Evolutionary conservation across 208 protist species (phyloP).

Genomic region (Trypanosoma melophagium): DNA sequence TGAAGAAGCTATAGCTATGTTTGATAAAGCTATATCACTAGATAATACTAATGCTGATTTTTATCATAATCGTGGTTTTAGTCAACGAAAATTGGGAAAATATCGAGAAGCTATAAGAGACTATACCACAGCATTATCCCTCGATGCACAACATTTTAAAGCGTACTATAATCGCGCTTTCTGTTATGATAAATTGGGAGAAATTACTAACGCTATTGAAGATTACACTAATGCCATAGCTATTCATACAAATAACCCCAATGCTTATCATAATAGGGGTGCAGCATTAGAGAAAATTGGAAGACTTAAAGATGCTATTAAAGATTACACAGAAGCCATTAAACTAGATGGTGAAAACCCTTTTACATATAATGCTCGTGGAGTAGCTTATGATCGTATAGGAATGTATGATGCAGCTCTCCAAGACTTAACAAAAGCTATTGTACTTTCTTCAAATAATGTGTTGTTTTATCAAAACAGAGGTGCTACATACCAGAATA

Average conservation of each 20-base stretch:
- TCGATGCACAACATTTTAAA: slow-evolving; percentile 89
- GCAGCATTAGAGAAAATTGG: slow-evolving; percentile 67
- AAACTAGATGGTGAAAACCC: slow-evolving; percentile 48
- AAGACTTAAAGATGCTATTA: slow-evolving; percentile 56
- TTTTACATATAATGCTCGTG: slow-evolving; percentile 81
- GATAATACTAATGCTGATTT: slow-evolving; percentile 69
- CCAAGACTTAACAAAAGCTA: slow-evolving; percentile 60
- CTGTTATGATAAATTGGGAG: slow-evolving; percentile 72
- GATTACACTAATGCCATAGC: slow-evolving; percentile 77
- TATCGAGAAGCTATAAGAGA: slow-evolving; percentile 50
- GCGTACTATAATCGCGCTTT: slow-evolving; percentile 93
- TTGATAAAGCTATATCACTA: slow-evolving; percentile 68
- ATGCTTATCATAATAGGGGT: slow-evolving; percentile 89
- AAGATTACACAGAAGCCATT: slow-evolving; percentile 76
- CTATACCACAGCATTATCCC: slow-evolving; percentile 63
- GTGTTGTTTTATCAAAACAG: slow-evolving; percentile 47
- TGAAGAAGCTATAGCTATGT: slow-evolving; percentile 57
- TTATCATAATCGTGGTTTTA: slow-evolving; percentile 85
- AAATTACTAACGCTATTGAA: slow-evolving; percentile 58
- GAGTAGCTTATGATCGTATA: slow-evolving; percentile 65
- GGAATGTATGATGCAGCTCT: slow-evolving; percentile 58
- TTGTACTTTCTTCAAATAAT: slow-evolving; percentile 55
- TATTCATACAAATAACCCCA: slow-evolving; percentile 66
- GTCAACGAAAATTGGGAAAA: slow-evolving; percentile 53
- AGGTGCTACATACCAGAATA: slow-evolving; percentile 38